Evolutionary conservation across 2,329 filamentous ascomycete genomes (phyloP), one percentile per base, ranked within the genome.

Genomic region (Microcyclosporella mali): DNA sequence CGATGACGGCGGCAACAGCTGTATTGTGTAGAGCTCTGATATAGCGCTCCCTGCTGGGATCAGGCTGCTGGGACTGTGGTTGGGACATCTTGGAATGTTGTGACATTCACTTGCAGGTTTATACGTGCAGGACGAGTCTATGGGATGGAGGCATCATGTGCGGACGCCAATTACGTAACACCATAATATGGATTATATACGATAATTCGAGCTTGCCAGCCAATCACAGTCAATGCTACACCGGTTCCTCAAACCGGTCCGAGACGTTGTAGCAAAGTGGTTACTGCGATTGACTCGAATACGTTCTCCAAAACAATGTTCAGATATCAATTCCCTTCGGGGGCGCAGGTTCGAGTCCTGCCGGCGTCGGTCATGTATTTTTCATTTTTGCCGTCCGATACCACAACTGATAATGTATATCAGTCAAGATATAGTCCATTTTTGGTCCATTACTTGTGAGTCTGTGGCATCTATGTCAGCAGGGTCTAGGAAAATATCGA

Each of bases 1-100:
- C 57, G 15, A 82, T 56, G 19, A 77, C 60, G 36, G 71, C 66
- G 41, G 62, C 66, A 25, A 78, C 61, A 12, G 76, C 70, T 49
- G 69, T 56, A 51, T 69, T 71, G 59, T 72, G 71, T 9, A 63
- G 49, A 21, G 60, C 55, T 29, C 51, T 50, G 10, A 52, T 51
- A 40, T 65, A 64, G 40, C 56, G 50, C 12, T 50, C 50, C 18
- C 50, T 56, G 37, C 61, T 57, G n/a, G 21, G 21, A 49, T n/a
- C n/a, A n/a, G n/a, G n/a, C n/a, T n/a, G n/a, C 11, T 38, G 36
- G 15, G 21, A 12, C n/a, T 38, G 36, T 6, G 36, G 36, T 16
- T 38, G 36, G 10, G 37, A 31, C 37, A 39, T 39, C 6, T 21
- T 30, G 12, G 31, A 14, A 6, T 33, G n/a, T 15, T n/a, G n/a